Base-by-base conservation (phyloP, 2,329 filamentous ascomycete species). In the Trichoderma sp. region DNA sequence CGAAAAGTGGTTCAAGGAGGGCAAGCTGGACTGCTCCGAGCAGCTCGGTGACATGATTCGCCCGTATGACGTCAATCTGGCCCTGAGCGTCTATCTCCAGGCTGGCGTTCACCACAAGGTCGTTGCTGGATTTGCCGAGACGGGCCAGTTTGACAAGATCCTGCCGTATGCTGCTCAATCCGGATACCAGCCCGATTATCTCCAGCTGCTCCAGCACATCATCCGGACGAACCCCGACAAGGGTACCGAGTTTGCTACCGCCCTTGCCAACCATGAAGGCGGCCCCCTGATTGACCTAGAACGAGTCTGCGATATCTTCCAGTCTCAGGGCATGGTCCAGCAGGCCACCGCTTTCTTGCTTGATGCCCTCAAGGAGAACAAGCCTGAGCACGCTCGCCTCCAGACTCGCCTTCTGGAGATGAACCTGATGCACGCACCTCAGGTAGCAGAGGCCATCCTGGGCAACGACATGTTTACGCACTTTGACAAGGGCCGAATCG, bases 381-480 rank as follows among this genome's bases (percentile, higher is more conserved):
- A 89, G 72, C 93, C 93, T 0, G 95, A 99, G 77, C 93, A 99
- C 75, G 94, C 89, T 45, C 89, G 94, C 70, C 84, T 99, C 45
- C 95, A 99, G 79, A 99, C 96, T 24, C 90, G 95, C 67, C 85
- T 99, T 3, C 82, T 99, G 64, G 96, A 99, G 83, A 98, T 99
- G 93, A 99, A 99, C 78, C 80, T 99, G 68, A 85, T 96, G 78
- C 96, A 97, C 71, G 96, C 95, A 1, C 95, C 95, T 58, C 95
- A 98, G 78, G 96, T 99, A 63, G 95, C 96, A 3, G 96, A 99
- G 77, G 95, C 95, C 41, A 99, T 99, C 71, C 86, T 99, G 47
- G 92, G 94, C 70, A 99, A 99, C 73, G 92, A 98, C 73, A 97
- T 99, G 90, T 98, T 99, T 79, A 93, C 93, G 0, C 88, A 99